Base-by-base conservation (phyloP, 345 rosid species). In the Heritiera fomes region DNA sequence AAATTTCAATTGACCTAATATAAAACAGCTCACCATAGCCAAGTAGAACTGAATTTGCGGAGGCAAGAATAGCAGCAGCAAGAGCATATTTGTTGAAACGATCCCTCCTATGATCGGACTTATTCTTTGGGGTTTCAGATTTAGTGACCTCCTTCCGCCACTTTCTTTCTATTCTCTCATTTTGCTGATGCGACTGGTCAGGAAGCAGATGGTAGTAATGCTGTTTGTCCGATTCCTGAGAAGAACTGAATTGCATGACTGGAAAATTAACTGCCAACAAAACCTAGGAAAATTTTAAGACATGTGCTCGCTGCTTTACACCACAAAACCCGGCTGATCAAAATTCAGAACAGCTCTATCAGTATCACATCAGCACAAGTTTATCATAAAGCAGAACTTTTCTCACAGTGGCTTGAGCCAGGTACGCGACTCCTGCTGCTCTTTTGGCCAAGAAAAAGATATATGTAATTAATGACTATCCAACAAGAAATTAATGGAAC, bases 1-100 rank as follows among this genome's bases (percentile, higher is more conserved):
- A 53, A 1, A 58, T 11, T 46, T 70, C 40, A 28, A 23, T 23
- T 70, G 40, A 70, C 13, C 28, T 14, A 38, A 14, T 71, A 23
- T 7, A 32, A 50, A 46, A 15, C 6, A 53, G 70, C 88, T 86
- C 66, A 88, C 92, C 93, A 53, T 90, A 90, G 50, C 93, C 93
- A 77, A 91, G 82, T 0, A 91, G 85, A 71, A 84, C 58, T 62
- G 93, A 90, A 28, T 85, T 88, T 30, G 88, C 84, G 62, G 93
- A 91, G 75, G 92, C 93, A 83, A 90, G 80, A 78, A 87, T 52
- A 15, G 93, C 84, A 15, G 80, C 87, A 7, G 82, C 87, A 32
- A 91, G 86, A 23, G 87, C 92, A 80, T 85, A 87, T 70, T 80
- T 78, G 89, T 87, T 91, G 75, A 86, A 14, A 65, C 52, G 80